phyloP scores from a whole-genome alignment of 306 rosid genomes.

The Glycine soja region DNA sequence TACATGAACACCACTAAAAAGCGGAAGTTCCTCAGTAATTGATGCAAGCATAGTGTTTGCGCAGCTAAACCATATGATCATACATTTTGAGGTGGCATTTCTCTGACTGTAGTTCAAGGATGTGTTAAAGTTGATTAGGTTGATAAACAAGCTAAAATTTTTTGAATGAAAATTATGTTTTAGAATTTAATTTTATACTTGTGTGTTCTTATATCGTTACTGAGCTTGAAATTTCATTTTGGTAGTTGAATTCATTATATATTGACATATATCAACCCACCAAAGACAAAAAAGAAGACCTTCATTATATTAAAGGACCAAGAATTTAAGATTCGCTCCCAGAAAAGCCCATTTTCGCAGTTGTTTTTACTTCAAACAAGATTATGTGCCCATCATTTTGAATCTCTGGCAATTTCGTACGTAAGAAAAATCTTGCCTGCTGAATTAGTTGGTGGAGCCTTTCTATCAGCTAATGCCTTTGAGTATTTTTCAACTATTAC shows the following conservation, averaged over 20 bases:
- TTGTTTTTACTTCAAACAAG: no score
- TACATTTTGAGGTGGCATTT: not conserved
- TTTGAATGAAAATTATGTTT: not conserved
- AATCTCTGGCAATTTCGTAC: no score
- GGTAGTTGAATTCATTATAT: not conserved
- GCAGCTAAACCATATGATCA: not conserved
- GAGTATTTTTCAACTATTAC: no score
- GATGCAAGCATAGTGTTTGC: slow-evolving; percentile 28
- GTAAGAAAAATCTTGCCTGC: no score
- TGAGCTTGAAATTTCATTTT: not conserved
- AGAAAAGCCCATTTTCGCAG: no score
- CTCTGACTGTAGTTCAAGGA: not conserved
- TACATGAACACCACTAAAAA: slow-evolving; percentile 84
- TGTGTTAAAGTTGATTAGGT: not conserved
- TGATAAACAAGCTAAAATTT: not conserved
- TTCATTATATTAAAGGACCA: no score
- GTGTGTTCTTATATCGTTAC: not conserved
- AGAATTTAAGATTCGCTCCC: no score
- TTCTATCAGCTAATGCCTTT: no score
- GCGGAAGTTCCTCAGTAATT: slow-evolving; percentile 66
- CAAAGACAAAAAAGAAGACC: no score
- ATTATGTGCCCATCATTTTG: no score
- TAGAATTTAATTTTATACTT: not conserved
- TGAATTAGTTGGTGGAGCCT: no score
- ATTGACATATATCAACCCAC: no score